These are phyloP conservation scores for Pilatotrama ljubarskyi DNA, from an alignment of 768 basidiomycete species.

Conservation along the genomic window DNA sequence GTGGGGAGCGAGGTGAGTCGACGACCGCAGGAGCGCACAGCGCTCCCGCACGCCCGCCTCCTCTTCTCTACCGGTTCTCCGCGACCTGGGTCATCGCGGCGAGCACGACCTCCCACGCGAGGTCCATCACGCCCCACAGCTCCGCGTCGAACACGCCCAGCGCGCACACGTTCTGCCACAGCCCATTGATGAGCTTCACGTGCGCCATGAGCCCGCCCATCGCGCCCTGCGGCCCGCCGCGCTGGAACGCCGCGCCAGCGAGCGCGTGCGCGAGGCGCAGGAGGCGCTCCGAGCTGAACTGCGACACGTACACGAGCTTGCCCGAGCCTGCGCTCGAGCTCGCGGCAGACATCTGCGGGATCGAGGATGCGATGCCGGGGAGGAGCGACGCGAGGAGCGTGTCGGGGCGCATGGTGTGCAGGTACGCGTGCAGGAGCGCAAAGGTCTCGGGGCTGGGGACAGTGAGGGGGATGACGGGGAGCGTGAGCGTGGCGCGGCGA, in stretches of 20 bases:
- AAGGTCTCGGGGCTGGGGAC: conserved; percentile 66
- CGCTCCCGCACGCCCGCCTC: conserved; percentile 1
- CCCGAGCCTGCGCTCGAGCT: conserved; percentile 8
- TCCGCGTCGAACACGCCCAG: conserved; percentile 50
- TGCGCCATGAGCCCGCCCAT: conserved; percentile 37
- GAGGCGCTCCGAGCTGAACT: conserved; percentile 28
- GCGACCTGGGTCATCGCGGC: conserved; percentile 37
- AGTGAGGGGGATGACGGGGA: conserved; percentile 63
- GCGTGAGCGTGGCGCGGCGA: conserved; percentile 34
- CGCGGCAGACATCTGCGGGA: conserved; percentile 19
- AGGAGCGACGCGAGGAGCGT: conserved; percentile 52
- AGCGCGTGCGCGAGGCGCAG: conserved; percentile 30
- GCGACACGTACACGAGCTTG: conserved; percentile 25
- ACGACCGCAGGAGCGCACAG: background rate
- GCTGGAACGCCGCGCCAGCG: conserved; percentile 24
- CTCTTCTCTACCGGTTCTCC: conserved; percentile 19
- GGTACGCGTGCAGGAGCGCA: conserved; percentile 57
- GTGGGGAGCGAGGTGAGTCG: background rate
- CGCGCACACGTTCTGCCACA: conserved; percentile 53
- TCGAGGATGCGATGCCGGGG: conserved; percentile 30
- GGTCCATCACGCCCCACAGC: conserved; percentile 49
- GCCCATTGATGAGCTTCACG: conserved; percentile 40
- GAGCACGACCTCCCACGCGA: conserved; percentile 51
- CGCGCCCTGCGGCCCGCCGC: conserved; percentile 28
- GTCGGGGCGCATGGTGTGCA: conserved; percentile 63